A percentile compares a stretch with the other conserved stretches of the same genome.
These are phyloP conservation scores for Magnaporthales sp. DNA, from an alignment of 2,329 filamentous ascomycete species.

Conservation along the genomic window DNA sequence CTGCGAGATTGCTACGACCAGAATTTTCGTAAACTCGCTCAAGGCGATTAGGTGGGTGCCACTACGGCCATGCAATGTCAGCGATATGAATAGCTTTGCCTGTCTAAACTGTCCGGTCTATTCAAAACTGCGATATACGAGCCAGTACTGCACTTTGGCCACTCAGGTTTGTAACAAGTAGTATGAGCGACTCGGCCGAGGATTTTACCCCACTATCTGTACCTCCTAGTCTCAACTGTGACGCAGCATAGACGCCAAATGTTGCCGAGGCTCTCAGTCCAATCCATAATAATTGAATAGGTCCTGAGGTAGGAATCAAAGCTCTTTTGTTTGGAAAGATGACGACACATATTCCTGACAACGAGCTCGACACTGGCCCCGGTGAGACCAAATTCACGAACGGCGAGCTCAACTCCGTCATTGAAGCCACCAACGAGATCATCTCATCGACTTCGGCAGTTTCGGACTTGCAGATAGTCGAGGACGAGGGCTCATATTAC, in stretches of 20 bases:
- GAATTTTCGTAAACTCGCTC: not conserved
- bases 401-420: slow-evolving; percentile 2
- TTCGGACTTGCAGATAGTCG: not conserved
- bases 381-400: slow-evolving; percentile 1
- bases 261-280: not conserved
- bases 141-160: not conserved
- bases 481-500: slow-evolving; percentile 36
- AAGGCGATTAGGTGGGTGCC: not conserved
- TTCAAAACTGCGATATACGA: not conserved
- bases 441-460: slow-evolving; percentile 2
- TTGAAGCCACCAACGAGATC: slow-evolving; percentile 5
- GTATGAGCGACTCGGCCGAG: not conserved
- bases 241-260: not conserved
- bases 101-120: not conserved
- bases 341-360: not conserved
- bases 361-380: not conserved
- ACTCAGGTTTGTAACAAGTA: not conserved
- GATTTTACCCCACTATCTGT: not conserved
- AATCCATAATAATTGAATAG: not conserved
- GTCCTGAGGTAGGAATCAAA: not conserved
- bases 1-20: not conserved
- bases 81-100: not conserved
- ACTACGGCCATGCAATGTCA: not conserved
- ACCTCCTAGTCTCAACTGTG: not conserved
- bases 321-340: not conserved